Base-by-base conservation (phyloP, 345 rosid genomes). In the Aegle marmelos region DNA sequence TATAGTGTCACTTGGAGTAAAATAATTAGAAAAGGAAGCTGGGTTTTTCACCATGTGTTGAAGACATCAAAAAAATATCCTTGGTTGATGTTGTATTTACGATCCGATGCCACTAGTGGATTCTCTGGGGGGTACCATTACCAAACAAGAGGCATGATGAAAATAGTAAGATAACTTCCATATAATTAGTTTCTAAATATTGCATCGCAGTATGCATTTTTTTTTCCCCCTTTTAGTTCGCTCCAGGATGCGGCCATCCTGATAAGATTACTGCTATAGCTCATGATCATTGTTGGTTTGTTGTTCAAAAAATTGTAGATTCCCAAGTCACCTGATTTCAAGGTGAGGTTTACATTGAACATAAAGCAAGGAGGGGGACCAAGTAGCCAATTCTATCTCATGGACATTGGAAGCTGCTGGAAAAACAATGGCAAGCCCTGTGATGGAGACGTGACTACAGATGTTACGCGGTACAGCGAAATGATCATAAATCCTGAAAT, bases 381-480 rank as follows among this genome's bases (percentile, higher is more conserved):
- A 63, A n/a, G 34, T 5, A 39, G 83, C 62, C 83, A 81, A 28
- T 81, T 81, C 53, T 81, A 81, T 62, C 80, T 81, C 0, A 76
- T 81, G 80, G 80, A 81, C 74, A 81, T 81, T 0, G 83, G 83
- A 31, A 69, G 83, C 71, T 76, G 83, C 34, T 81, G 83, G 83
- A 81, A 81, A 24, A 81, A 81, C 74, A 77, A 81, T 57, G 83
- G 83, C 25, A 24, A 77, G n/a, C 69, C 83, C 10, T 76, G 83
- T 14, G 54, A 81, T 66, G 83, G 83, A 5, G 62, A 81, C 66
- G 80, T 73, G 37, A 77, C 65, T 1, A 56, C 80, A 27, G 83
- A 81, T 10, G 83, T 77, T 21, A 81, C 83, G 1, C 14, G 80
- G 48, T 81, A 81, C 60, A 73, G 76, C 22, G 78, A 31, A 17